Evolutionary conservation across 2,329 filamentous ascomycete genomes (phyloP), one percentile per base, ranked within the genome.

Genomic region (Pleoardoris graminearum): DNA sequence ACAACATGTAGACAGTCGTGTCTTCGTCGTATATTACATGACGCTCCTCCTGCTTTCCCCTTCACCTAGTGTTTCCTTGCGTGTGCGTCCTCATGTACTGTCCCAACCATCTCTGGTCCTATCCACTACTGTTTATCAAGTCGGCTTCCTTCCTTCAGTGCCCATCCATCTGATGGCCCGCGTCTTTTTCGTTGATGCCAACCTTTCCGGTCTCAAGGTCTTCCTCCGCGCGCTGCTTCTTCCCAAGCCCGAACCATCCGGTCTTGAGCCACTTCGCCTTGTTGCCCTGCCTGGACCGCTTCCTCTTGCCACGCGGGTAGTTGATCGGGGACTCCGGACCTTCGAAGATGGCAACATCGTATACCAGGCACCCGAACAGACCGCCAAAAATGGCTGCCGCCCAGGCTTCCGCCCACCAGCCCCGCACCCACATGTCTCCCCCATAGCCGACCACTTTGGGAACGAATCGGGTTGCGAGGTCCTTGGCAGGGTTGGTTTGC

Each of bases 341-440:
- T n/a, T 62, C 71, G 44, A 75, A 76, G 10, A 76, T 73, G 8
- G 67, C 58, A 12, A 68, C 45, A 48, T 76, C 71, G 36, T 76
- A 75, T 1, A 75, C 11, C 7, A 64, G 55, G 0, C 65, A 70
- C 0, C 72, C 72, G 25, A 62, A 61, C 3, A 75, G 43, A 0
- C 58, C 68, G 0, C 73, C 71, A 6, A 56, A 58, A 33, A 75
- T 68, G 25, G 66, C 61, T 1, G 69, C 72, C 1, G 60, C 49
- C 71, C 73, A 75, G 0, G 70, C 62, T n/a, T n/a, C n/a, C n/a
- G n/a, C n/a, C n/a, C n/a, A n/a, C n/a, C n/a, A n/a, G n/a, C n/a
- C n/a, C n/a, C n/a, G n/a, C n/a, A n/a, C n/a, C n/a, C n/a, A n/a
- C n/a, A n/a, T n/a, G n/a, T n/a, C n/a, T n/a, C n/a, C n/a, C n/a